Evolutionary conservation across 148 eudicot genomes (phyloP).

Genomic region (Hydrangea macrophylla): DNA sequence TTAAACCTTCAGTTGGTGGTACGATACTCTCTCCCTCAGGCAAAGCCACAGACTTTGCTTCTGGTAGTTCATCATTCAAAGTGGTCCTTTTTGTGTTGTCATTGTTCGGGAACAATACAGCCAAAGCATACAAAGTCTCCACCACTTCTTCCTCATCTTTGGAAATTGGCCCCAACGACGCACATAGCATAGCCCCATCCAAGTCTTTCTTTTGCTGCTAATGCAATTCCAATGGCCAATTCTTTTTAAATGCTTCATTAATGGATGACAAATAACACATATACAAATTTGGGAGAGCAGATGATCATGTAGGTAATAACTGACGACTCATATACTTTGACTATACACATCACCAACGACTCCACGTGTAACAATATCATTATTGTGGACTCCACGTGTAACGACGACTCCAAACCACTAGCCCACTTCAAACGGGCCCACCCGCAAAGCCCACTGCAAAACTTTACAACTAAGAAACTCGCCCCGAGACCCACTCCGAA

Average conservation of each 20-base stretch:
- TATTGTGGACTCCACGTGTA: no score
- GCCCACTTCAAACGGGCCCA: no score
- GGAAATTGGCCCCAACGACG: conserved; percentile 29
- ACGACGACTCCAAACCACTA: no score
- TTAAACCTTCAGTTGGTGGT: conserved; percentile 33
- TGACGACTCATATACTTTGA: no score
- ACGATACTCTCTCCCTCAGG: conserved; percentile 19
- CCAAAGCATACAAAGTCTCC: conserved; percentile 66
- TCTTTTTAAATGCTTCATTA: neutral
- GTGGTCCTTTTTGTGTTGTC: conserved; percentile 15
- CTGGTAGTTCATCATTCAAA: conserved; percentile 19
- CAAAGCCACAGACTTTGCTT: conserved; percentile 18
- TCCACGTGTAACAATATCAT: no score
- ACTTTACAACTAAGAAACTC: no score
- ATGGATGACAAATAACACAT: neutral
- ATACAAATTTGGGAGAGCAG: neutral
- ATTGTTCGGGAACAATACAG: conserved; percentile 42
- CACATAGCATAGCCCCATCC: conserved; percentile 6
- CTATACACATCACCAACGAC: no score
- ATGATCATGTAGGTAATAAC: no score
- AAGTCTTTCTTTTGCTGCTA: conserved; percentile 27
- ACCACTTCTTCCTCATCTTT: conserved; percentile 88
- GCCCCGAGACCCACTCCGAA: no score
- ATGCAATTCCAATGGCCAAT: conserved; percentile 15
- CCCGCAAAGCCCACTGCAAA: no score